A percentile compares a stretch with the other conserved stretches of the same genome.
These are phyloP conservation scores for Pugionium dolabratum DNA, from an alignment of 345 rosid genomes.

Conservation along the genomic window DNA sequence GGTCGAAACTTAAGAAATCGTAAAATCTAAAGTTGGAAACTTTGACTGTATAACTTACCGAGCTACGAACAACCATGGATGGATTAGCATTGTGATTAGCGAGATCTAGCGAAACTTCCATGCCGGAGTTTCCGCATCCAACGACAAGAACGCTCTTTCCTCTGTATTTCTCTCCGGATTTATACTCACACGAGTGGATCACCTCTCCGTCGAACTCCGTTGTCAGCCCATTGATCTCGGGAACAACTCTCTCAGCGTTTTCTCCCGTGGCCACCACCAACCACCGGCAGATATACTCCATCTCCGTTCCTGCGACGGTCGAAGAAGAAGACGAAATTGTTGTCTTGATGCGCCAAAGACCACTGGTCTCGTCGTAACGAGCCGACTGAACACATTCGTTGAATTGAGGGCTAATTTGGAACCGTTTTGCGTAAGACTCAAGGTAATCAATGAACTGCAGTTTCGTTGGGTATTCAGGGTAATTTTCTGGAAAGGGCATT, in stretches of 20 bases:
- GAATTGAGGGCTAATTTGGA: slow-evolving; percentile 71
- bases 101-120: slow-evolving; percentile 95
- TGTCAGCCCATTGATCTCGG: slow-evolving; percentile 71
- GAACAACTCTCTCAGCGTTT: slow-evolving; percentile 76
- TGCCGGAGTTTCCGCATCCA: slow-evolving; percentile 97
- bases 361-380: slow-evolving; percentile 69
- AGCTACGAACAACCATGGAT: slow-evolving; percentile 81
- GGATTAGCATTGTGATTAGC: slow-evolving; percentile 71
- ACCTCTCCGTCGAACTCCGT: slow-evolving; percentile 67
- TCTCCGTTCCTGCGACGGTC: slow-evolving; percentile 39
- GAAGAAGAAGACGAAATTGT: slow-evolving; percentile 37
- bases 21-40: neutral
- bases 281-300: slow-evolving; percentile 87
- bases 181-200: slow-evolving; percentile 67
- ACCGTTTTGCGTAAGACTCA: slow-evolving; percentile 60
- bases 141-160: slow-evolving; percentile 83
- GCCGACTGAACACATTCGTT: slow-evolving; percentile 86
- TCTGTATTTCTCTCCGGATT: slow-evolving; percentile 67
- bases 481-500: slow-evolving; percentile 70
- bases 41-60: slow-evolving; percentile 53
- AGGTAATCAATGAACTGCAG: slow-evolving; percentile 73
- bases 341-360: slow-evolving; percentile 77
- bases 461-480: slow-evolving; percentile 77
- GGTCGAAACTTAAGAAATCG: neutral
- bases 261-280: slow-evolving; percentile 96